phyloP scores from a whole-genome alignment of 2,329 filamentous ascomycete species.

The Blastomyces gilchristii region DNA sequence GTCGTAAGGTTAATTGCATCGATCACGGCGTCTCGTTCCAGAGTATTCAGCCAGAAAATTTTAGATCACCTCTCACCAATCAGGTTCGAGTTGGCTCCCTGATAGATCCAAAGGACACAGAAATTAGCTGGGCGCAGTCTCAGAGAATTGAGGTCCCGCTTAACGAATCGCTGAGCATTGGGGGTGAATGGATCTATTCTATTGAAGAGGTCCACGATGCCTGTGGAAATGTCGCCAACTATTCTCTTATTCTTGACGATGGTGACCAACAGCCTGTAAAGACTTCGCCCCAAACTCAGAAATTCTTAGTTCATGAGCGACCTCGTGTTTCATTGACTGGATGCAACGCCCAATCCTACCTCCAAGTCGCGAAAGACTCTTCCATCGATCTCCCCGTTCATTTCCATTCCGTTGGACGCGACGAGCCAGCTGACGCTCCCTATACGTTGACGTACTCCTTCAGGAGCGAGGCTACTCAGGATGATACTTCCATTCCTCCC shows the following conservation, averaged over 20 bases:
- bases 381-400: slow-evolving; percentile 58
- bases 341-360: slow-evolving; percentile 68
- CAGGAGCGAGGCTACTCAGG: slow-evolving; percentile 64
- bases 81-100: slow-evolving; percentile 49
- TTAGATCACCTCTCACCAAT: slow-evolving; percentile 64
- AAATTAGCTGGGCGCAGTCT: slow-evolving; percentile 65
- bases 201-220: slow-evolving; percentile 89
- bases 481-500: slow-evolving; percentile 49
- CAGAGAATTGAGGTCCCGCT: slow-evolving; percentile 69
- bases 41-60: slow-evolving; percentile 82
- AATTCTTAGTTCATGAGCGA: slow-evolving; percentile 76
- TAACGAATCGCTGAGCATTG: slow-evolving; percentile 74
- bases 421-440: slow-evolving; percentile 49
- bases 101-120: slow-evolving; percentile 41
- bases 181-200: slow-evolving; percentile 78
- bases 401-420: slow-evolving; percentile 53
- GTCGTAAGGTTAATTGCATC: slow-evolving; percentile 71
- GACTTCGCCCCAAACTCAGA: slow-evolving; percentile 57
- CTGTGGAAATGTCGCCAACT: slow-evolving; percentile 76
- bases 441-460: slow-evolving; percentile 75
- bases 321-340: slow-evolving; percentile 61
- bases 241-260: slow-evolving; percentile 54
- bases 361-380: slow-evolving; percentile 72
- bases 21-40: slow-evolving; percentile 82
- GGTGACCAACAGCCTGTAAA: slow-evolving; percentile 48